Evolutionary conservation across 257 asterid genomes (phyloP).

Genomic region (Salvia rosmarinus): DNA sequence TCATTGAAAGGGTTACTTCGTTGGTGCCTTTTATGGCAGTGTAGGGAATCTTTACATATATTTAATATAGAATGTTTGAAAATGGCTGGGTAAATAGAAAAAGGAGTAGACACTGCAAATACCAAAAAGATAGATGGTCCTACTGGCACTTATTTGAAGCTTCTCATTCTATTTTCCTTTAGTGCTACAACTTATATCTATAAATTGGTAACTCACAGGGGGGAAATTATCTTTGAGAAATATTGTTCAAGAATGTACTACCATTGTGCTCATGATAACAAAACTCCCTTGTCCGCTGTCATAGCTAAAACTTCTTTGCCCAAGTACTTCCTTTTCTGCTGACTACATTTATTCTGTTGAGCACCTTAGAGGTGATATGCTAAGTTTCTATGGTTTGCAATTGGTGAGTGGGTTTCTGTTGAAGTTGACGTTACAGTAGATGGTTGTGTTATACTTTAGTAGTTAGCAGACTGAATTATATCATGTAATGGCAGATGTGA

Average conservation of each 20-base stretch:
- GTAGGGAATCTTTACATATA: background rate
- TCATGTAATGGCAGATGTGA: slow-evolving; percentile 72
- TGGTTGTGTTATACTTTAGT: background rate
- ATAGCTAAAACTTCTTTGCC: background rate
- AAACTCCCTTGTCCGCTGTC: background rate
- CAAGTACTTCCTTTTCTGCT: background rate
- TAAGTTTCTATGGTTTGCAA: background rate
- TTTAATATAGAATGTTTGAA: background rate
- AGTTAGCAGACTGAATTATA: slow-evolving; percentile 29
- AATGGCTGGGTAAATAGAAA: slow-evolving; percentile 6
- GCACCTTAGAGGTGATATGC: slow-evolving; percentile 12
- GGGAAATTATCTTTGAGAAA: background rate
- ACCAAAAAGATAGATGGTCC: background rate
- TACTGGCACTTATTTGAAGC: slow-evolving; percentile 6
- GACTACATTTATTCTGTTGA: slow-evolving; percentile 3
- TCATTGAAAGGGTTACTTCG: slow-evolving; percentile 13
- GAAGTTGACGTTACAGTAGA: background rate
- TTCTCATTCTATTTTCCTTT: background rate
- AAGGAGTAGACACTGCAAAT: background rate
- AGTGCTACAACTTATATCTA: slow-evolving; percentile 1
- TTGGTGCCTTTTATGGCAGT: slow-evolving; percentile 25
- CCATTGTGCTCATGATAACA: background rate
- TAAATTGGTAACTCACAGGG: background rate
- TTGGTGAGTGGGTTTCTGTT: background rate
- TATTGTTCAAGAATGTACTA: background rate